Evolutionary conservation across 2,329 filamentous ascomycete species (phyloP).

Genomic region (Fusarium sp.): DNA sequence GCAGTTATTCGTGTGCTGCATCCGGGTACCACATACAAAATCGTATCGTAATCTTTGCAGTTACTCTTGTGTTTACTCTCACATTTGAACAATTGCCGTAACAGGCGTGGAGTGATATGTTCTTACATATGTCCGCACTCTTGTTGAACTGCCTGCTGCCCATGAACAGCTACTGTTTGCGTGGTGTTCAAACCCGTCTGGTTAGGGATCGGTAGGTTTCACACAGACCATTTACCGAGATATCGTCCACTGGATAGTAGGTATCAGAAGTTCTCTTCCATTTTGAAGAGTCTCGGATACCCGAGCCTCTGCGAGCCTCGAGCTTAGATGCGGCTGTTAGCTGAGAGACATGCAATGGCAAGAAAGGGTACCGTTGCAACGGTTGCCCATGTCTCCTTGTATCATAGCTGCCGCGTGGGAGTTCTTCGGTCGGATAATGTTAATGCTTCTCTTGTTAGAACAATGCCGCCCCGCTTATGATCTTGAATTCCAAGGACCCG

Average conservation of each 20-base stretch:
- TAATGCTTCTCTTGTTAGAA: constrained; percentile 24
- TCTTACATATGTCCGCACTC: not conserved
- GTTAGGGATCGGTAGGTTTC: constrained; percentile 16
- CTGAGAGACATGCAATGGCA: not conserved
- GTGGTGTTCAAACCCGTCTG: constrained; percentile 3
- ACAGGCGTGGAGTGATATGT: constrained; percentile 18
- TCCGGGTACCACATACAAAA: constrained; percentile 6
- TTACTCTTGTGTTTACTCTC: constrained; percentile 21
- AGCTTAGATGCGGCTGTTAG: not conserved
- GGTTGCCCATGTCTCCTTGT: not conserved
- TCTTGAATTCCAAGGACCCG: constrained; percentile 32
- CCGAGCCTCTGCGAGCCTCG: not conserved
- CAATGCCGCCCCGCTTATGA: constrained; percentile 25
- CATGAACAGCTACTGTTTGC: constrained; percentile 21
- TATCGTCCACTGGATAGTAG: not conserved
- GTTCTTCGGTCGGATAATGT: constrained; percentile 25
- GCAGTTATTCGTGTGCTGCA: constrained; percentile 3
- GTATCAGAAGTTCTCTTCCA: not conserved
- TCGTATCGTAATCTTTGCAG: constrained; percentile 8
- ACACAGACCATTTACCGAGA: constrained; percentile 13
- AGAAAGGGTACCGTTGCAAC: constrained; percentile 11
- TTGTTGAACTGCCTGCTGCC: not conserved
- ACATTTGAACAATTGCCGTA: not conserved
- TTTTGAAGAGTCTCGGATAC: not conserved
- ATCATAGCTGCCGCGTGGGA: constrained; percentile 2